Evolutionary conservation across 768 basidiomycete species (phyloP).

Genomic region (Pleurotus tuber-regium): DNA sequence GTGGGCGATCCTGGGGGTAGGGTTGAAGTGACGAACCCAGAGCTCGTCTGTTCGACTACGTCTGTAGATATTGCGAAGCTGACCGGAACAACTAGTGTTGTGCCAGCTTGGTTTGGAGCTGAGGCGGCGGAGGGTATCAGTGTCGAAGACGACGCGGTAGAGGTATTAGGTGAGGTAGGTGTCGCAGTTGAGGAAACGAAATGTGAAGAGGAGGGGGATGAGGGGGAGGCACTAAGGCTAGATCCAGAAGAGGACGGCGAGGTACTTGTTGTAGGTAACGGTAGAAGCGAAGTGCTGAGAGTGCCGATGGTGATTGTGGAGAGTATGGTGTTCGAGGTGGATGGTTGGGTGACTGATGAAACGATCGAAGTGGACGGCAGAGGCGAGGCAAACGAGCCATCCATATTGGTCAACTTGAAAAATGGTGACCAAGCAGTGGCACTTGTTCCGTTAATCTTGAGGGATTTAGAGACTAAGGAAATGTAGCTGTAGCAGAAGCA

Average conservation of each 20-base stretch:
- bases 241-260: slow-evolving; percentile 18
- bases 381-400: slow-evolving; percentile 52
- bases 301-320: slow-evolving; percentile 38
- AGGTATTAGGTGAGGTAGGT: neutral
- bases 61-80: neutral
- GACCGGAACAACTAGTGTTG: neutral
- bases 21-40: neutral
- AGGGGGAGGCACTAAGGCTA: slow-evolving; percentile 15
- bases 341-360: slow-evolving; percentile 31
- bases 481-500: slow-evolving; percentile 48
- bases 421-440: slow-evolving; percentile 44
- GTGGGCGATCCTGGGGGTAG: neutral
- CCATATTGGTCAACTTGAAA: slow-evolving; percentile 60
- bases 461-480: slow-evolving; percentile 44
- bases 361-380: slow-evolving; percentile 46
- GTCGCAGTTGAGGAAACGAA: slow-evolving; percentile 5
- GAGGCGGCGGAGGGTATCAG: neutral
- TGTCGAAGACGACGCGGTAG: neutral
- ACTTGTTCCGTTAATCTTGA: slow-evolving; percentile 25
- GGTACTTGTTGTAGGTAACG: slow-evolving; percentile 14
- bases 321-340: slow-evolving; percentile 37
- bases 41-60: neutral
- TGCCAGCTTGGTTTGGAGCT: no score
- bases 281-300: slow-evolving; percentile 19
- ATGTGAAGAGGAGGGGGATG: slow-evolving; percentile 13